Base-by-base conservation (phyloP, 257 asterid species). In the Solanum gracilifrons region DNA sequence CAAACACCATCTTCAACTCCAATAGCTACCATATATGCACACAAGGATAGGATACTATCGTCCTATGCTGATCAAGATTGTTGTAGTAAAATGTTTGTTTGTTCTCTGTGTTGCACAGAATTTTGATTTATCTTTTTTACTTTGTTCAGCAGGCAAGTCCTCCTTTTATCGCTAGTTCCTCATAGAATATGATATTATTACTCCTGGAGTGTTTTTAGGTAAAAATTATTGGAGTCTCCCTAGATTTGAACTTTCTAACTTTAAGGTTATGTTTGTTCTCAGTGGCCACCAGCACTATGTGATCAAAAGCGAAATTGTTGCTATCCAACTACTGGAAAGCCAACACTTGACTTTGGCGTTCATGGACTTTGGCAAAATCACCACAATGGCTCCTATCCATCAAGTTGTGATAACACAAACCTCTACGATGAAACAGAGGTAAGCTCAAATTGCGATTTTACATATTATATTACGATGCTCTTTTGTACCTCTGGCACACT, bases 201-300 rank as follows among this genome's bases (percentile, higher is more conserved):
- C 64, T 55, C 64, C 64, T 55, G 64, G 64, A 55, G 0, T 55
- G 64, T 18, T 55, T 55, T 55, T 55, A 55, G 64, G 64, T 55
- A 55, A 55, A 55, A 18, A 73, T 6, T 72, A 32, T 16, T 39
- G 84, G 84, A 77, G 9, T 41, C 5, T 41, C 55, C 37, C 9
- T 32, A 87, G 5, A 11, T 80, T 27, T 64, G 55, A 23, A 27
- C 31, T 27, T 25, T 82, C 55, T 66, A 41, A 69, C 58, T 27
- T 77, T 43, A 20, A 43, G 25, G 29, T 66, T 75, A 31, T 84
- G 37, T 23, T 82, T 89, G 90, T 46, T 80, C 37, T 29, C 88
- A 87, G 89, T 89, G 91, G 89, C 89, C 88, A 31, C 88, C 86
- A 27, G 87, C 89, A 18, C 86, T 74, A 41, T 89, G 91, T 87